Base-by-base conservation (phyloP, 2,329 filamentous ascomycete genomes). In the Diaporthe vexans region DNA sequence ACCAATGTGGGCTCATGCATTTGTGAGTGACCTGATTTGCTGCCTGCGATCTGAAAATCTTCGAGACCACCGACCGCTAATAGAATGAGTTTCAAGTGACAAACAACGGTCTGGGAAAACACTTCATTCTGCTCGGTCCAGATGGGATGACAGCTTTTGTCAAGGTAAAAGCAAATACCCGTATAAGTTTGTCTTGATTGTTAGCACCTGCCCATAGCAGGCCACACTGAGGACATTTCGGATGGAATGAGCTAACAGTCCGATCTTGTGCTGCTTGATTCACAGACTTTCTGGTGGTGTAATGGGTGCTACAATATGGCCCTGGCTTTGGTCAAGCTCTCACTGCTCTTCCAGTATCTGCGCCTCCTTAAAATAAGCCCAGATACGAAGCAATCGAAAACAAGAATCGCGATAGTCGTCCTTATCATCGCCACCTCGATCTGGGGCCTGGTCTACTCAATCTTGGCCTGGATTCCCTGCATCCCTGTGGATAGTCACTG, bases 341-440 rank as follows among this genome's bases (percentile, higher is more conserved):
- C 77, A 13, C 71, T 79, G 6, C 76, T 80, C 21, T 78, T 78
- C 65, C 78, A 80, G n/a, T 80, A 78, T 40, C 77, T 79, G 7
- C 79, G 78, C 21, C 71, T 80, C 46, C 78, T 79, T 68, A 40
- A 59, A 33, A 63, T 71, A 15, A 76, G 75, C 26, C 73, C 75
- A 11, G 57, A 74, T 11, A 33, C 65, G 1, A 73, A 69, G 9
- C 73, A 77, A 19, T 63, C 77, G 6, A 78, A 68, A 73, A 70
- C 76, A 1, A 65, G 75, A 26, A 4, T 77, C 70, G 26, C 75
- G 71, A 65, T 68, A 72, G 48, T 72, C 35, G 35, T 58, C 15
- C 72, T 78, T 7, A 76, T 79, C 26, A 72, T n/a, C n/a, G 56
- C 76, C 24, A 77, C 77, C 11, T 54, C 72, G 9, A 15, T 76